Base-by-base conservation (phyloP, 2,329 filamentous ascomycete species). In the Aspergillus ibericus region DNA sequence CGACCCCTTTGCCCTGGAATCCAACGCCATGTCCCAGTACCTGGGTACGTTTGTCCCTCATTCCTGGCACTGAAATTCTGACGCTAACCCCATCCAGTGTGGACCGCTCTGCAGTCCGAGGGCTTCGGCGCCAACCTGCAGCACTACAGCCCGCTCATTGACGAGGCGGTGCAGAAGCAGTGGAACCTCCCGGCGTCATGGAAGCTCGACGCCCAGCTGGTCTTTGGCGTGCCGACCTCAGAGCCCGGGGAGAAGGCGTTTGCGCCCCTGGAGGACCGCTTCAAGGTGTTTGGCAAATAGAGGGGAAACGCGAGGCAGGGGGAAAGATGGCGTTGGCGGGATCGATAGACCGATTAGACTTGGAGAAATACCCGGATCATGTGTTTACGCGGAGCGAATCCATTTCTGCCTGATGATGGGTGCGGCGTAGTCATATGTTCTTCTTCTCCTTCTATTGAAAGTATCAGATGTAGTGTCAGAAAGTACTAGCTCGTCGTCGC, bases 101-200 rank as follows among this genome's bases (percentile, higher is more conserved):
- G 92, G 92, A 87, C 87, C 34, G 89, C 89, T 1, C 85, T 96
- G 55, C 88, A 92, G 80, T 83, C 88, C 62, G 91, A 95, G 77
- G 92, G 92, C 35, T 83, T 95, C 55, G 92, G 92, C 63, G 89
- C 88, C 75, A 96, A 93, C 82, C 84, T 96, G 48, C 92, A 96
- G 83, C 92, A 96, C 81, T 96, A 96, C 84, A 93, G 91, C 84
- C 91, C 91, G 22, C 76, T 96, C 62, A 85, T 96, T 65, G 89
- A 96, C 77, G 82, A 83, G 67, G 85, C 88, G 80, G 86, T 92
- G 53, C 77, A 82, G 52, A 80, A 79, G 63, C 80, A 85, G 66
- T 96, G 90, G 90, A 82, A 82, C 59, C 67, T 95, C 16, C 88
- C 90, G 42, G 70, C 80, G 16, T 82, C 81, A 67, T 96, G 92